Percentiles rank a stretch among this genome's conserved stretches.
These are phyloP conservation scores for Juncus effusus DNA, from an alignment of 176 grass and related monocot species.

Conservation along the genomic window DNA sequence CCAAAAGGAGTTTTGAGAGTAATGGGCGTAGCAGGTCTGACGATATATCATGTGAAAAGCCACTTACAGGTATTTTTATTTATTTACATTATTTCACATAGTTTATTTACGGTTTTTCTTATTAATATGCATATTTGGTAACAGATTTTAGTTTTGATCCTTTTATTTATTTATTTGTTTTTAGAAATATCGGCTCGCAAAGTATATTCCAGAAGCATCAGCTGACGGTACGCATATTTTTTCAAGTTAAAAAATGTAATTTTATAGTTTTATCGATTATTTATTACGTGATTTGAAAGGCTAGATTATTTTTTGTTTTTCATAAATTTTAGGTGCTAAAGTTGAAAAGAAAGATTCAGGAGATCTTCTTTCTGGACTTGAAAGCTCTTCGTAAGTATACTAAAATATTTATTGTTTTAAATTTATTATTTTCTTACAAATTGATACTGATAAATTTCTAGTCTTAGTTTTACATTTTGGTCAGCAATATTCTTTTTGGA, in stretches of 20 bases:
- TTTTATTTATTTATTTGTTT: constrained; percentile 25
- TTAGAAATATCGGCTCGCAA: constrained; percentile 96
- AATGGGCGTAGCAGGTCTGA: constrained; percentile 78
- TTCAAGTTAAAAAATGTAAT: background rate
- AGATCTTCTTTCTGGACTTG: constrained; percentile 51
- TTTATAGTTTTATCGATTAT: background rate
- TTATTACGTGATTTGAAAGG: too few species aligned
- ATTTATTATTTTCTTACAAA: too few species aligned
- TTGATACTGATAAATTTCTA: too few species aligned
- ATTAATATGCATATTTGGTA: background rate
- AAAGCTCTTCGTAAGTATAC: constrained; percentile 82
- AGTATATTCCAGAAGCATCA: constrained; percentile 80
- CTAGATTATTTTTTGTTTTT: background rate
- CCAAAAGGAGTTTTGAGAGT: constrained; percentile 91
- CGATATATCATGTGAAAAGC: constrained; percentile 99
- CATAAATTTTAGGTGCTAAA: constrained; percentile 45
- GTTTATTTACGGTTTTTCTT: background rate
- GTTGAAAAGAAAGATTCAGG: constrained; percentile 72
- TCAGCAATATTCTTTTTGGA: too few species aligned
- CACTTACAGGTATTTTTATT: constrained; percentile 73
- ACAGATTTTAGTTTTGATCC: constrained; percentile 4
- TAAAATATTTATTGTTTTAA: background rate
- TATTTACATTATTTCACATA: constrained; percentile 9
- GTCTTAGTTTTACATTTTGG: too few species aligned
- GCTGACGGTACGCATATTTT: constrained; percentile 58